These are phyloP conservation scores for Colletotrichum musicola DNA, from an alignment of 2,329 filamentous ascomycete species.

Conservation along the genomic window DNA sequence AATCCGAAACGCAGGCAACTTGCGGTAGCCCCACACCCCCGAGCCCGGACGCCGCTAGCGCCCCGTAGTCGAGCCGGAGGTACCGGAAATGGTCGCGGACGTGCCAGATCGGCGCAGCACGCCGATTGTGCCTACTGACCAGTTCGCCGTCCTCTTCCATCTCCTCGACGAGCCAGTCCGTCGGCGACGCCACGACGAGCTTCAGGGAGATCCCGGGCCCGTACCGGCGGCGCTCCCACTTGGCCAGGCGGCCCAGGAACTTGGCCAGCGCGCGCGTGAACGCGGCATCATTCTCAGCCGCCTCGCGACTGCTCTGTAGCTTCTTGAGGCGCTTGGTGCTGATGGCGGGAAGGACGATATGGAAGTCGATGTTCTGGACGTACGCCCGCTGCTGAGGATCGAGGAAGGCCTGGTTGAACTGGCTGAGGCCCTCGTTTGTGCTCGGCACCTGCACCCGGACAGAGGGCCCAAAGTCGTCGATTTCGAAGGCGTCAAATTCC, in stretches of 20 bases:
- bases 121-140: neutral
- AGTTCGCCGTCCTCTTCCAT: slow-evolving; percentile 15
- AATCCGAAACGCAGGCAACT: slow-evolving; percentile 9
- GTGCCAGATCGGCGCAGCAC: slow-evolving; percentile 2
- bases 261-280: slow-evolving; percentile 7
- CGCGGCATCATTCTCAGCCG: neutral
- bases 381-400: slow-evolving; percentile 12
- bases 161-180: slow-evolving; percentile 14
- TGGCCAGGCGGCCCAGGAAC: neutral
- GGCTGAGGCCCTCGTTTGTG: slow-evolving; percentile 16
- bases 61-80: neutral
- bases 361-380: slow-evolving; percentile 17
- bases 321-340: slow-evolving; percentile 14
- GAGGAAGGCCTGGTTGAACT: slow-evolving; percentile 21
- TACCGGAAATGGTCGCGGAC: slow-evolving; percentile 6
- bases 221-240: slow-evolving; percentile 13
- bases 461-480: neutral
- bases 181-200: slow-evolving; percentile 3
- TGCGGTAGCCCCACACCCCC: neutral
- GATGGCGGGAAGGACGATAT: slow-evolving; percentile 7
- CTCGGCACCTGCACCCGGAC: slow-evolving; percentile 11
- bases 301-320: neutral
- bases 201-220: slow-evolving; percentile 1
- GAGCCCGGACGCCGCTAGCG: neutral
- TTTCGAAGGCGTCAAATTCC: slow-evolving; percentile 7